A percentile compares a stretch with the other conserved stretches of the same genome.
Conservation (phyloP, 108 stramenopile species). For the Nitzschia sp. region DNA sequence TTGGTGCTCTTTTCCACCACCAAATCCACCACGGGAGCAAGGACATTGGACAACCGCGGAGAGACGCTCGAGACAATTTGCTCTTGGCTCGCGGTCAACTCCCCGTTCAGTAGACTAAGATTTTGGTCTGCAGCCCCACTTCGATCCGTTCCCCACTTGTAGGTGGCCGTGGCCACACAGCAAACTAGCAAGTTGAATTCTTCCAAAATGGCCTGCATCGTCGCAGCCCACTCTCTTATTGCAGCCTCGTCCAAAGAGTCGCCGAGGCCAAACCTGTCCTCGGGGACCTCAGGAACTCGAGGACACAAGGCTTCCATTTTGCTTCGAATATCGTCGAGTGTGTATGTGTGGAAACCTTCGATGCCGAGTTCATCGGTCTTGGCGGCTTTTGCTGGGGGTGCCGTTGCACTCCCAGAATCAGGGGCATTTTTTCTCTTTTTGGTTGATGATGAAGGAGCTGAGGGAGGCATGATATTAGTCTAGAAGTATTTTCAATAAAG, state of each 20-base stretch:
- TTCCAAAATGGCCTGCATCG: conserved; percentile 63
- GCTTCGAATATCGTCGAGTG: conserved; percentile 43
- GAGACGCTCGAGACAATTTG: conserved; percentile 59
- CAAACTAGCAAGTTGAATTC: conserved; percentile 66
- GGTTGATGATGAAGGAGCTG: too few species aligned
- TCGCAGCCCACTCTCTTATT: conserved; percentile 58
- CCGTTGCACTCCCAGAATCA: too few species aligned
- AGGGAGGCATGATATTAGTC: too few species aligned
- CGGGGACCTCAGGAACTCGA: conserved; percentile 44
- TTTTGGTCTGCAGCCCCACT: conserved; percentile 82
- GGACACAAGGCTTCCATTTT: conserved; percentile 39
- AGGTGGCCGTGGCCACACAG: conserved; percentile 67
- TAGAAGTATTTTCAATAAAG: too few species aligned
- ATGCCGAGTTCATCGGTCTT: background rate
- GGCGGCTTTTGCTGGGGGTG: background rate
- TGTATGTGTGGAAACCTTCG: conserved; percentile 21
- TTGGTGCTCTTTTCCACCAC: conserved; percentile 55
- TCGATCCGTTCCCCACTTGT: conserved; percentile 83
- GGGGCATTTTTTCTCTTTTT: too few species aligned
- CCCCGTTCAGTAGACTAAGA: conserved; percentile 52
- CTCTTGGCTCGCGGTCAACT: conserved; percentile 71
- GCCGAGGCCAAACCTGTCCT: conserved; percentile 32
- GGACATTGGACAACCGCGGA: conserved; percentile 69
- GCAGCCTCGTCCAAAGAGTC: conserved; percentile 19
- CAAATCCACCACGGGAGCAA: conserved; percentile 77